A percentile compares a stretch with the other conserved stretches of the same genome.
phyloP scores from a whole-genome alignment of 2,329 filamentous ascomycete genomes.

The Trichoderma sp. region DNA sequence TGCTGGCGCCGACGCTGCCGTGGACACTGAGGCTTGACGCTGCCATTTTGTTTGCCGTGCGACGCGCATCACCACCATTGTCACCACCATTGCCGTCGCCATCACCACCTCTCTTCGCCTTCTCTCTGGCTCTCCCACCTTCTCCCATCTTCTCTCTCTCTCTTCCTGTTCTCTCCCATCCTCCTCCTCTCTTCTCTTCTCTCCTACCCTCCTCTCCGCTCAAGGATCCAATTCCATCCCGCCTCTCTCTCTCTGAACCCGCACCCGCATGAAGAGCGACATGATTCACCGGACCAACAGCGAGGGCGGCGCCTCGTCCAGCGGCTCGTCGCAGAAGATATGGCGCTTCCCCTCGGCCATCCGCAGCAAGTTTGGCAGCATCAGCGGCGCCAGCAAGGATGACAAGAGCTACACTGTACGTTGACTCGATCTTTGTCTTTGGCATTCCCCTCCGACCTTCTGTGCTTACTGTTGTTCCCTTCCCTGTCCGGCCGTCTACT shows the following conservation, averaged over 20 bases:
- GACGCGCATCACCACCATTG: background rate
- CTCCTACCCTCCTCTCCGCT: background rate
- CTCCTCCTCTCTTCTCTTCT: background rate
- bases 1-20: constrained; percentile 20
- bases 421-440: background rate
- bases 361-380: constrained; percentile 24
- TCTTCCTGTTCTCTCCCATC: background rate
- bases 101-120: background rate
- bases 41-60: background rate
- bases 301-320: constrained; percentile 26
- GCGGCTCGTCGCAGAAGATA: constrained; percentile 22
- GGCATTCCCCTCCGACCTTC: background rate
- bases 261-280: constrained; percentile 4
- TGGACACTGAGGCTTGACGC: constrained; percentile 21
- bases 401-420: constrained; percentile 23
- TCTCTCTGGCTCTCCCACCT: background rate
- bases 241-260: background rate
- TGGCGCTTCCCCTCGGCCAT: constrained; percentile 26
- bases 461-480: background rate
- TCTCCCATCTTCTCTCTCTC: background rate
- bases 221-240: background rate
- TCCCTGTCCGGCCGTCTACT: background rate
- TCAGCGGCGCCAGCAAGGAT: constrained; percentile 24
- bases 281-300: constrained; percentile 34
- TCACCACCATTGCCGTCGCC: background rate